Evolutionary conservation across 257 asterid genomes (phyloP).

Genomic region (Agastache rugosa): DNA sequence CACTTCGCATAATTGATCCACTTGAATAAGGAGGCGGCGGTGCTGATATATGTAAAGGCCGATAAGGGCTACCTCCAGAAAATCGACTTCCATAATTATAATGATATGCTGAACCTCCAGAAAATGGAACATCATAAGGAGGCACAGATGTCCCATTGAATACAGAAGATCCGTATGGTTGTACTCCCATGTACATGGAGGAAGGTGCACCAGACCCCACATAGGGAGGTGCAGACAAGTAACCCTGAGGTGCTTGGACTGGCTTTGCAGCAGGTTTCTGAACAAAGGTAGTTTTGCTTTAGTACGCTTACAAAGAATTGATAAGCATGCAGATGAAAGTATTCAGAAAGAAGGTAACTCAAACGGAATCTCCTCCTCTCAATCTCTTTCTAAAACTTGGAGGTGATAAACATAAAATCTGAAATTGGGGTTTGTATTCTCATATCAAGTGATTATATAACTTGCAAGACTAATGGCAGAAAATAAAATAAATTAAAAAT

Average conservation of each 20-base stretch:
- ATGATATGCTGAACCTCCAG: constrained; percentile 85
- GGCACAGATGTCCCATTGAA: constrained; percentile 75
- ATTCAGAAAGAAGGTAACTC: background rate
- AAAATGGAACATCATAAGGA: constrained; percentile 80
- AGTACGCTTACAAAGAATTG: constrained; percentile 19
- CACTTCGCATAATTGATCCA: constrained; percentile 73
- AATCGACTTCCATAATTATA: constrained; percentile 77
- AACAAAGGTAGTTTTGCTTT: constrained; percentile 9
- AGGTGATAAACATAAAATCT: constrained; percentile 3
- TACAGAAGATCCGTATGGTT: constrained; percentile 80
- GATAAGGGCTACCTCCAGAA: constrained; percentile 84
- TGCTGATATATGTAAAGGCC: constrained; percentile 66
- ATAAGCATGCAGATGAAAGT: constrained; percentile 26
- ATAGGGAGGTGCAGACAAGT: constrained; percentile 67
- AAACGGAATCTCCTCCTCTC: background rate
- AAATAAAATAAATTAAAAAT: background rate
- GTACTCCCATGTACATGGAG: constrained; percentile 78
- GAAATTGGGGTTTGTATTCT: background rate
- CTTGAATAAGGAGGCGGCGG: constrained; percentile 73
- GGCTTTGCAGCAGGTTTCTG: constrained; percentile 77
- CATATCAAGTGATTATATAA: constrained; percentile 9
- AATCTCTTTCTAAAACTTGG: background rate
- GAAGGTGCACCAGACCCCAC: constrained; percentile 76
- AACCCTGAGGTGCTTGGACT: constrained; percentile 69
- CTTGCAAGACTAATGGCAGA: background rate